Base-by-base conservation (phyloP, 129 eudicot genomes). In the Flaveria ramosissima region DNA sequence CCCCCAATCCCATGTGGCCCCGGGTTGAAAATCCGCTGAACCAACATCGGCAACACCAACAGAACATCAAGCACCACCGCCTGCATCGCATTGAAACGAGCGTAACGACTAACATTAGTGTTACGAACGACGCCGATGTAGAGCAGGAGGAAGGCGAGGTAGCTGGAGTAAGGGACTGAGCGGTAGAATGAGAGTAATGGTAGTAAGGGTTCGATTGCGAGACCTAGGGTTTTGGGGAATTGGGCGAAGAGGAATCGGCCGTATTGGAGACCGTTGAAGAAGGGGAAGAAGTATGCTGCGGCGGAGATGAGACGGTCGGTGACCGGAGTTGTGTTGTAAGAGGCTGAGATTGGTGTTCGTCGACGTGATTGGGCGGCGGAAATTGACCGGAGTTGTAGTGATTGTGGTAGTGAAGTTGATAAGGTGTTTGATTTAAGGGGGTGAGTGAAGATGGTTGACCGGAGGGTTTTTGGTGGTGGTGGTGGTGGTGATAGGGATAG, bases 261-360 rank as follows among this genome's bases (percentile, higher is more conserved):
- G 88, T 91, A 95, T 13, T 88, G 92, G 32, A 91, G 92, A 80
- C 97, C 96, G 85, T 94, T 91, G 90, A 94, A 78, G 84, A 93
- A 82, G 8, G 98, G 98, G 80, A 93, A 86, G 55, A 87, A 86
- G 98, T 93, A 93, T 0, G 92, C 85, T 3, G 84, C 92, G 83
- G 98, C 87, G 53, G 98, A 93, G 78, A 93, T 87, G 15, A 93
- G 65, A 36, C 98, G 92, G 91, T 93, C 97, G n/a, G 84, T 57
- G 78, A 89, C 91, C 0, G 98, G 98, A 7, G 89, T 90, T 0
- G 98, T 76, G 70, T 82, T 78, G 90, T 78, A 53, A 1, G 98
- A 85, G 56, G 84, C 83, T 24, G 89, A 74, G 67, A 78, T 63
- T 46, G 82, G 13, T 70, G 71, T 42, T 69, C 17, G 51, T 36